Percentiles rank a stretch among this genome's conserved stretches.
These are phyloP conservation scores for Fusarium burgessii DNA, from an alignment of 2,329 filamentous ascomycete genomes.

Conservation along the genomic window DNA sequence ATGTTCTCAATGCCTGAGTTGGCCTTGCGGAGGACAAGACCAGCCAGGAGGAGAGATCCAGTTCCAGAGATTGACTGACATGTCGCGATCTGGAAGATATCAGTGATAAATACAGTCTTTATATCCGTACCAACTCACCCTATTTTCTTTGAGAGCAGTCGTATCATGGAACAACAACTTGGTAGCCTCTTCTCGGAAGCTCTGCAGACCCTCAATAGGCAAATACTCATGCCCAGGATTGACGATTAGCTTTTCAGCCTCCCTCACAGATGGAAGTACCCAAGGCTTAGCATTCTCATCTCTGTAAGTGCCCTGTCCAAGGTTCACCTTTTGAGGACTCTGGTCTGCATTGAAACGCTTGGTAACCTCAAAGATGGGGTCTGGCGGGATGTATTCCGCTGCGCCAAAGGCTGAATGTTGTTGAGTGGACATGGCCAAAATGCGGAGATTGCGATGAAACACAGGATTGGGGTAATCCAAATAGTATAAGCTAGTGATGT, in stretches of 20 bases:
- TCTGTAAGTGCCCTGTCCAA: slow-evolving; percentile 55
- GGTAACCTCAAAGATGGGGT: slow-evolving; percentile 53
- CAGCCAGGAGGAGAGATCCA: slow-evolving; percentile 54
- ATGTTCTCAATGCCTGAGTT: slow-evolving; percentile 45
- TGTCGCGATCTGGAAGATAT: slow-evolving; percentile 45
- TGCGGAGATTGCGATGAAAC: not conserved
- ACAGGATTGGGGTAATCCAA: no score
- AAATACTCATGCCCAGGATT: slow-evolving; percentile 53
- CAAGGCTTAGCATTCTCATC: slow-evolving; percentile 55
- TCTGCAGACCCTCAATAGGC: slow-evolving; percentile 51
- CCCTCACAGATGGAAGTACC: slow-evolving; percentile 53
- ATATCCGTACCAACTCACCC: slow-evolving; percentile 37
- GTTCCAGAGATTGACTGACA: slow-evolving; percentile 57
- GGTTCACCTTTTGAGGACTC: slow-evolving; percentile 52
- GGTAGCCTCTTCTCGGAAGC: slow-evolving; percentile 49
- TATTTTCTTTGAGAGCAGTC: slow-evolving; percentile 42
- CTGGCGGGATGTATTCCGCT: slow-evolving; percentile 46
- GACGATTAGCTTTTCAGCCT: slow-evolving; percentile 37
- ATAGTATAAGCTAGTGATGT: not conserved
- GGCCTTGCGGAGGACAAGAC: slow-evolving; percentile 48
- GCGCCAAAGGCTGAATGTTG: slow-evolving; percentile 35
- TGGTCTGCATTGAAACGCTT: slow-evolving; percentile 49
- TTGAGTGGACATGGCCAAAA: not conserved
- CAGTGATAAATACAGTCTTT: not conserved
- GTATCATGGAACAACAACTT: slow-evolving; percentile 50